These are phyloP conservation scores for Cardiospermum halicacabum DNA, from an alignment of 345 rosid genomes.

Conservation along the genomic window DNA sequence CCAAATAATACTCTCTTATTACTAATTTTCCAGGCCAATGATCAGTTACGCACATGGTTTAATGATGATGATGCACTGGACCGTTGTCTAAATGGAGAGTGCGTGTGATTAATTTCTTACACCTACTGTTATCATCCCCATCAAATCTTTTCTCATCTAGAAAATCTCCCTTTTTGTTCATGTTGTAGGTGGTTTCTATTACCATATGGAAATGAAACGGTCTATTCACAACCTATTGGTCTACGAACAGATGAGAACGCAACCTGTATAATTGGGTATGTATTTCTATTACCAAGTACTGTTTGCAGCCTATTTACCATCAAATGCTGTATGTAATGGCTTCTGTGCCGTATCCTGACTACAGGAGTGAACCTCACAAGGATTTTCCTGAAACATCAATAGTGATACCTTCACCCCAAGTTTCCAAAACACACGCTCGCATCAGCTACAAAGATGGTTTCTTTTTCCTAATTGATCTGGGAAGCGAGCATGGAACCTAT, in stretches of 20 bases:
- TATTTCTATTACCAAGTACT: too few relatives aligned
- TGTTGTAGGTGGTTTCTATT: slow-evolving; percentile 64
- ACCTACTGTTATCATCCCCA: slow-evolving; percentile 1
- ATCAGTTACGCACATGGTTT: slow-evolving; percentile 45
- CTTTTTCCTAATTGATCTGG: slow-evolving; percentile 63
- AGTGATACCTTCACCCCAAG: slow-evolving; percentile 57
- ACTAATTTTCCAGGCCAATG: slow-evolving; percentile 35
- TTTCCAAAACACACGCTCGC: slow-evolving; percentile 69
- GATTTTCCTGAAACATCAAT: slow-evolving; percentile 52
- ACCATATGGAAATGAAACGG: slow-evolving; percentile 40
- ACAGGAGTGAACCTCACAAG: slow-evolving; percentile 53
- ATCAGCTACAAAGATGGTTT: slow-evolving; percentile 69
- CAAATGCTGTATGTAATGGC: too few relatives aligned
- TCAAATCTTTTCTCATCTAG: not conserved
- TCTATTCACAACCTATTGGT: slow-evolving; percentile 42
- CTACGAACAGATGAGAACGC: slow-evolving; percentile 54
- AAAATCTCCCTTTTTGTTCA: not conserved
- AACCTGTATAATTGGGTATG: slow-evolving; percentile 64
- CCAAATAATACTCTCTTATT: slow-evolving; percentile 11
- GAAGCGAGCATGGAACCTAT: slow-evolving; percentile 71
- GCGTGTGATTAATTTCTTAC: slow-evolving; percentile 27
- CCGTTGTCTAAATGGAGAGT: slow-evolving; percentile 76
- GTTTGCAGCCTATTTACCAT: too few relatives aligned
- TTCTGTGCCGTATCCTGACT: slow-evolving; percentile 7
- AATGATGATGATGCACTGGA: slow-evolving; percentile 73